Conservation (phyloP, 306 rosid genomes). For the Astragalus membranaceus region DNA sequence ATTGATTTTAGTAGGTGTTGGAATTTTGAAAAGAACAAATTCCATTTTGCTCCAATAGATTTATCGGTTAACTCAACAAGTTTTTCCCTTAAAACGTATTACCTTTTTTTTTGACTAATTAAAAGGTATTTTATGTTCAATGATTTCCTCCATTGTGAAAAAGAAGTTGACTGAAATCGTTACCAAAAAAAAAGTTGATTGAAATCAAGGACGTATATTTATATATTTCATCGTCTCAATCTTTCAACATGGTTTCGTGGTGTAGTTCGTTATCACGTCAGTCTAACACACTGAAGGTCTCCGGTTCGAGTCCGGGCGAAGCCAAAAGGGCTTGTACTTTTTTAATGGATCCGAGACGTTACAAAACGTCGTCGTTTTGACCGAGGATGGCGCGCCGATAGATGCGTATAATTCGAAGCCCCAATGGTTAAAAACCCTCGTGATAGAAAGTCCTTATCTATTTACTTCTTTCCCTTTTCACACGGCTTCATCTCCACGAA, state of each 20-base stretch:
- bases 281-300: slow-evolving; percentile 78
- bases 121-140: no score
- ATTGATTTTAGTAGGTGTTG: no score
- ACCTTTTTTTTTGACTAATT: no score
- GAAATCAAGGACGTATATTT: no score
- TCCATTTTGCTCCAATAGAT: no score
- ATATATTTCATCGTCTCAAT: no score
- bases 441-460: not conserved
- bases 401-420: not conserved
- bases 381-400: not conserved
- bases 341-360: accelerated
- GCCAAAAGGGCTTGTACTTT: not conserved
- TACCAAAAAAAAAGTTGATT: no score
- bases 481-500: slow-evolving; percentile 25
- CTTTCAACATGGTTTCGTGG: slow-evolving; percentile 4
- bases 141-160: no score
- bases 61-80: no score
- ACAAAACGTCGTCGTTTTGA: not conserved
- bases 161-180: no score
- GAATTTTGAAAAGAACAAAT: no score
- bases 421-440: not conserved
- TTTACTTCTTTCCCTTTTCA: not conserved
- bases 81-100: no score
- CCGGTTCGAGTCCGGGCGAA: slow-evolving; percentile 63
- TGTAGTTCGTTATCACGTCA: slow-evolving; percentile 33